A percentile compares a stretch with the other conserved stretches of the same genome.
phyloP scores from a whole-genome alignment of 345 rosid genomes.

The Reutealis trisperma region DNA sequence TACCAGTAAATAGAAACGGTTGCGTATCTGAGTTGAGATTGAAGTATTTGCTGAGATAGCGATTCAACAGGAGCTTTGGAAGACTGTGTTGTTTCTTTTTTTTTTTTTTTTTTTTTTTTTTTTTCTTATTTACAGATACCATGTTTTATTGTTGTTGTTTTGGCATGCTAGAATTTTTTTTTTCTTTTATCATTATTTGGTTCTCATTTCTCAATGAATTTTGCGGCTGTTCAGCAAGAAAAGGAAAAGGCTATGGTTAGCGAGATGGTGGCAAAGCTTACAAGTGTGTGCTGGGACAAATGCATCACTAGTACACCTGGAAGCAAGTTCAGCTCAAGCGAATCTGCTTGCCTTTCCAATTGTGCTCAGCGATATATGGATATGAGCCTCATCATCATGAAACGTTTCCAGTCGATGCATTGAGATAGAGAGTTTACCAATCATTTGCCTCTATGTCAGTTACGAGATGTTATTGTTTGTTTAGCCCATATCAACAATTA shows the following conservation, averaged over 20 bases:
- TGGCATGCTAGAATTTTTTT: background rate
- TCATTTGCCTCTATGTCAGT: background rate
- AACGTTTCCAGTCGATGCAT: conserved; percentile 78
- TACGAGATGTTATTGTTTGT: conserved; percentile 8
- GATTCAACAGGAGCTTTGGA: background rate
- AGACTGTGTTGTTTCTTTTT: background rate
- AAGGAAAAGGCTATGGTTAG: conserved; percentile 80
- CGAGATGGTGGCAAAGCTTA: conserved; percentile 77
- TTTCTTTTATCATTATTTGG: background rate
- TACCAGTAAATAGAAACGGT: background rate
- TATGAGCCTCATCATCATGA: conserved; percentile 68
- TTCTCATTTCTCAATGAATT: conserved; percentile 6
- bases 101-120: too few relatives aligned
- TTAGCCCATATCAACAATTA: background rate
- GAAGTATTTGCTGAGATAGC: background rate
- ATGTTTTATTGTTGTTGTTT: background rate
- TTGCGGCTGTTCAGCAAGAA: conserved; percentile 61
- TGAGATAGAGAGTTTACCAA: conserved; percentile 18
- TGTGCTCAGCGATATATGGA: conserved; percentile 89
- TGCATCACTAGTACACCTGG: conserved; percentile 82
- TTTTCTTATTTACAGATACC: background rate
- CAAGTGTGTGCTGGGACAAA: conserved; percentile 94
- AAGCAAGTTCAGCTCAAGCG: conserved; percentile 92
- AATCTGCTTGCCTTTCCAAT: conserved; percentile 66
- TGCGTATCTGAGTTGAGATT: background rate